phyloP scores from a whole-genome alignment of 2,329 filamentous ascomycete species.

The Neophaeococcomyces mojaviensis region DNA sequence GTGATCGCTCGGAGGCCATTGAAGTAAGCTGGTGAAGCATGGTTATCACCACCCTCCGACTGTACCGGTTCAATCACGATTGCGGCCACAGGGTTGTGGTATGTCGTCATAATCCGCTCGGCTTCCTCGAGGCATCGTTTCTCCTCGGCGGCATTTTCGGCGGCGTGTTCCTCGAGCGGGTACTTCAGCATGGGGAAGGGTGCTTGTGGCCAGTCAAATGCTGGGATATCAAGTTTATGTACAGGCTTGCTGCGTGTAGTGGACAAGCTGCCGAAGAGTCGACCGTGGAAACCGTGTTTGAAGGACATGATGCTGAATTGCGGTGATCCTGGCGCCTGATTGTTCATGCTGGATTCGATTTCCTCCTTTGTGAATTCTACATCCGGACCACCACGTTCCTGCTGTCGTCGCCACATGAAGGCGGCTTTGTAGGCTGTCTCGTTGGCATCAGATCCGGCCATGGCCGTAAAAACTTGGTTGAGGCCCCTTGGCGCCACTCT shows the following conservation, averaged over 20 bases:
- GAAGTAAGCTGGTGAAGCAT: conserved; percentile 84
- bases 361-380: conserved; percentile 77
- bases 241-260: conserved; percentile 89
- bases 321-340: conserved; percentile 69
- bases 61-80: conserved; percentile 85
- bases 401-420: conserved; percentile 83
- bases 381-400: conserved; percentile 67
- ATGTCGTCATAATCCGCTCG: conserved; percentile 71
- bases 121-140: conserved; percentile 73
- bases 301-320: conserved; percentile 81
- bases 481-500: conserved; percentile 75
- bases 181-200: conserved; percentile 81
- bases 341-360: conserved; percentile 67
- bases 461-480: conserved; percentile 83
- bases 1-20: conserved; percentile 72
- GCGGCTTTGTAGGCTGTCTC: conserved; percentile 92
- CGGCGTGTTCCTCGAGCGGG: conserved; percentile 69
- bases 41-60: conserved; percentile 91
- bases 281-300: conserved; percentile 81
- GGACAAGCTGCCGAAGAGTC: conserved; percentile 77
- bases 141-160: conserved; percentile 77
- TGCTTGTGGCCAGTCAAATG: conserved; percentile 91
- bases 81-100: conserved; percentile 71
- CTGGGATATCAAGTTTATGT: conserved; percentile 90
- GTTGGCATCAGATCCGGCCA: conserved; percentile 85